A percentile compares a stretch with the other conserved stretches of the same genome.
phyloP scores from a whole-genome alignment of 768 basidiomycete genomes.

The Tricholoma bakamatsutake region DNA sequence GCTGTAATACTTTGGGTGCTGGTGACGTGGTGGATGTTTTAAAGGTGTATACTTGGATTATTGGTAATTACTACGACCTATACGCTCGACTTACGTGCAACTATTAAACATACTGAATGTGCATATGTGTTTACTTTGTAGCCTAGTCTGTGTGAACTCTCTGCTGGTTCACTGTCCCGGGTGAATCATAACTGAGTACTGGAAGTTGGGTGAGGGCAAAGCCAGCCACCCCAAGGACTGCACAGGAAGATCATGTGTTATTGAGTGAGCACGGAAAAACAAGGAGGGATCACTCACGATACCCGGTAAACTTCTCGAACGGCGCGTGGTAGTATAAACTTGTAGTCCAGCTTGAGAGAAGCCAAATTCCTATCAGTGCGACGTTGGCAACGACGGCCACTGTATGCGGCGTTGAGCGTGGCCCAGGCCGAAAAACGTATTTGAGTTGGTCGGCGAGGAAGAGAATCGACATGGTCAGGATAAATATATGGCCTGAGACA shows the following conservation, averaged over 20 bases:
- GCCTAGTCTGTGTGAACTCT: background rate
- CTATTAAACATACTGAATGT: background rate
- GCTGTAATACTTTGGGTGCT: constrained; percentile 29
- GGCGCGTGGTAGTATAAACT: constrained; percentile 90
- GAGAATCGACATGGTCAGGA: constrained; percentile 72
- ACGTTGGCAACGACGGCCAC: constrained; percentile 42
- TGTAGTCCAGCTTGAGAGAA: constrained; percentile 75
- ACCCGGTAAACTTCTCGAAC: constrained; percentile 81
- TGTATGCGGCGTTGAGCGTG: constrained; percentile 40
- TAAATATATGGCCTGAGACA: constrained; percentile 89
- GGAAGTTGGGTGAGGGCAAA: constrained; percentile 14
- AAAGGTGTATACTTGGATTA: background rate
- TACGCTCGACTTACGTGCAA: background rate
- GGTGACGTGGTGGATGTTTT: constrained; percentile 32
- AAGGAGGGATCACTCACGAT: constrained; percentile 45
- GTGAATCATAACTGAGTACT: background rate
- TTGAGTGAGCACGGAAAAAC: background rate
- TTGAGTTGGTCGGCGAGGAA: constrained; percentile 76
- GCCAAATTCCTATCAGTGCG: constrained; percentile 53
- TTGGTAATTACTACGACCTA: background rate
- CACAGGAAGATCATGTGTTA: background rate
- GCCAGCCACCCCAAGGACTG: constrained; percentile 17
- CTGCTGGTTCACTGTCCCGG: background rate
- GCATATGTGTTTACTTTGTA: background rate
- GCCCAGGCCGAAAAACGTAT: constrained; percentile 37